phyloP scores from a whole-genome alignment of 1,139 yeast genomes.

The Zygoascus hellenicus region DNA sequence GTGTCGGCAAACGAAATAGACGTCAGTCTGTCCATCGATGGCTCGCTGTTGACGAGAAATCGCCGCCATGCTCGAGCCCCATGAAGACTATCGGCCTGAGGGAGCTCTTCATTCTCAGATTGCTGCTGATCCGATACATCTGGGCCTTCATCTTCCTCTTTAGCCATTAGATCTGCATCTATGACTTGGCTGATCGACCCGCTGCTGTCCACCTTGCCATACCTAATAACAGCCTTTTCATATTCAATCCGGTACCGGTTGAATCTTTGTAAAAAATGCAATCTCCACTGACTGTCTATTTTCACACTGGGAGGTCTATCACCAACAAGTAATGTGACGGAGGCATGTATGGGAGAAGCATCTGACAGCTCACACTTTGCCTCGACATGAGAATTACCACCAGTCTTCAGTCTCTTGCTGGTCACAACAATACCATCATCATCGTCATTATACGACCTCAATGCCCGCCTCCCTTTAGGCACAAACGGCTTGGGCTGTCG shows the following conservation, averaged over 20 bases:
- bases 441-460: conserved; percentile 11
- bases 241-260: background rate
- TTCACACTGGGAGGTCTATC: no score
- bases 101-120: background rate
- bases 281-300: no score
- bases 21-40: background rate
- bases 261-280: background rate
- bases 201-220: no score
- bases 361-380: no score
- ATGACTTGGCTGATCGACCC: no score
- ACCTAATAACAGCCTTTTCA: no score
- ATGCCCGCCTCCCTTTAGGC: conserved; percentile 10
- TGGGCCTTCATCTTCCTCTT: no score
- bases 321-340: no score
- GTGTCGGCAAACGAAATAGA: conserved; percentile 11
- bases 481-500: background rate
- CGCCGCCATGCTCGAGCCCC: conserved; percentile 2
- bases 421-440: conserved; percentile 3
- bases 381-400: no score
- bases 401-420: no score
- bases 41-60: conserved; percentile 3
- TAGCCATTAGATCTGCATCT: no score
- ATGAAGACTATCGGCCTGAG: background rate
- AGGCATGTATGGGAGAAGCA: no score
- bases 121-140: background rate